Percentiles rank a stretch among this genome's conserved stretches.
phyloP scores from a whole-genome alignment of 2,329 filamentous ascomycete species.

The Trichophaea hybrida region DNA sequence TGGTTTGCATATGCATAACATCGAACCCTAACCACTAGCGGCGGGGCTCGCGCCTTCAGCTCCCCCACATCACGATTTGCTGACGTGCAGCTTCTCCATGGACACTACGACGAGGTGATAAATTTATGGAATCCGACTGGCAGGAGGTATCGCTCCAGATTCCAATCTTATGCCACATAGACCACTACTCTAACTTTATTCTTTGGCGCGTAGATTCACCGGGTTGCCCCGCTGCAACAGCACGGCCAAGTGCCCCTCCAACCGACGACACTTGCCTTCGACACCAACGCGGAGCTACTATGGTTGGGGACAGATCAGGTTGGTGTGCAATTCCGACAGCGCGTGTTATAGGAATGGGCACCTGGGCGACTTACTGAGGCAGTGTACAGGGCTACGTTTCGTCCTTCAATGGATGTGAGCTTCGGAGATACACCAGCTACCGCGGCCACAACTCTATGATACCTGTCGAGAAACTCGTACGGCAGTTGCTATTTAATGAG shows the following conservation, averaged over 20 bases:
- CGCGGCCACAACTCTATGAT: conserved; percentile 45
- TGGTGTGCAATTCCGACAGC: not conserved
- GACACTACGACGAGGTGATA: conserved; percentile 7
- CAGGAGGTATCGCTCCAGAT: conserved; percentile 15
- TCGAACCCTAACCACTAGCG: too few relatives aligned
- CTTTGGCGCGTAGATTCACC: conserved; percentile 10
- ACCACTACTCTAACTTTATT: not conserved
- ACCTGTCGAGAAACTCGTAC: conserved; percentile 58
- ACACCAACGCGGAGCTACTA: conserved; percentile 73
- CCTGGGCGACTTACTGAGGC: conserved; percentile 9
- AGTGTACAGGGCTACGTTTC: conserved; percentile 59
- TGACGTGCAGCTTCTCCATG: conserved; percentile 1
- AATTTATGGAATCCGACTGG: conserved; percentile 25
- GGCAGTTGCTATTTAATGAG: conserved; percentile 81
- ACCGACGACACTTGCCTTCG: conserved; percentile 73
- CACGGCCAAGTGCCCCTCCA: conserved; percentile 54
- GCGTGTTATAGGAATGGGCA: conserved; percentile 3
- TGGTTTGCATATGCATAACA: too few relatives aligned
- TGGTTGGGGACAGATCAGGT: conserved; percentile 85
- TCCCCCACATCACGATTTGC: too few relatives aligned
- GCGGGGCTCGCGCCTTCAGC: too few relatives aligned
- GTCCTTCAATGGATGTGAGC: conserved; percentile 73
- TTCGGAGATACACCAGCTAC: conserved; percentile 83
- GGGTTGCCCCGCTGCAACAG: conserved; percentile 65
- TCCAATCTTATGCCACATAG: conserved; percentile 10